Base-by-base conservation (phyloP, 2,329 filamentous ascomycete genomes). In the Rhynchosporium secalis region DNA sequence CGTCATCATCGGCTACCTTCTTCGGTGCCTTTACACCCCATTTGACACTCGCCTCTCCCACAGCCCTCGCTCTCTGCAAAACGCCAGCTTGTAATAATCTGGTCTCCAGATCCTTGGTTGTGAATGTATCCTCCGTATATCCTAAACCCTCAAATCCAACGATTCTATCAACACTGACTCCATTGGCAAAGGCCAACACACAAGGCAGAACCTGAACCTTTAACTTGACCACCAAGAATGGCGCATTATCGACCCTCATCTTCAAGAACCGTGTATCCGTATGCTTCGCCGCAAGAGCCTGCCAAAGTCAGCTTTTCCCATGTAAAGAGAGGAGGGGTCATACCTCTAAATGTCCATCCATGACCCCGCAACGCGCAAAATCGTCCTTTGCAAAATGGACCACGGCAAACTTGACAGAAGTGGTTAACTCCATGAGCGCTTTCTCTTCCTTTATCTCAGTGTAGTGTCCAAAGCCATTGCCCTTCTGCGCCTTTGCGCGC, bases 231-330 rank as follows among this genome's bases (percentile, higher is more conserved):
- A 85, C 82, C 58, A 86, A 73, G 63, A 85, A 86, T 1, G 83
- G 82, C 5, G 81, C 82, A 63, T 86, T 84, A 60, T 85, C 82
- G 40, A 86, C 83, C 65, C 83, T 82, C 70, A 86, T 84, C 64
- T 78, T 80, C 20, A 85, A 72, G 60, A 86, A 82, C 20, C 83
- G 75, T 2, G 83, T 84, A 68, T 86, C 83, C 65, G 83, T 83
- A 70, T 86, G 83, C 62, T 81, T 82, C 20, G 78, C 77, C 1
- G 83, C 82, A 46, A 86, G 75, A 10, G 74, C 71, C 78, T 80
- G 31, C 38, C 56, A 58, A 3, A 29, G 15, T 66, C 31, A 68
- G 62, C 29, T 31, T 33, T 33, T 2, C 29, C 46, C 5, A 7
- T 29, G 1, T 3, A 7, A 26, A 40, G 2, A 15, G 15, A 36